Evolutionary conservation across 176 grass and related monocot species (phyloP), one percentile per base, ranked within the genome.

Genomic region (Juncus effusus): DNA sequence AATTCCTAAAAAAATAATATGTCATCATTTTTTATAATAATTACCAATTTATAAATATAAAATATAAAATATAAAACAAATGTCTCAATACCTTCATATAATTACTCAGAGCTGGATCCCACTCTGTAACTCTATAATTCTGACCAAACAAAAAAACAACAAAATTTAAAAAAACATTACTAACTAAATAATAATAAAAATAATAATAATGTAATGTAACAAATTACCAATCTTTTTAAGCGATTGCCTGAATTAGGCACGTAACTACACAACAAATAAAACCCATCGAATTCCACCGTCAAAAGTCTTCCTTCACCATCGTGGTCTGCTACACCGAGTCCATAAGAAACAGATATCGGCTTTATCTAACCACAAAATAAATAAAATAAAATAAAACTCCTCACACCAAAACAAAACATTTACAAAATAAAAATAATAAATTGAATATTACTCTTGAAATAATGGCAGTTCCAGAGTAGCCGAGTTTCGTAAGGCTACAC

Each of bases 381-480:
- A 74, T 62, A 83, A 6, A 47, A 6, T 47, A 47, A 47, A 47
- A 47, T 47, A 2, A 47, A 47, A n/a, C n/a, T n/a, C n/a, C n/a
- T n/a, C 9, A 47, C 28, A 1, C 19, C 19, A 28, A 28, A 28
- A 28, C 0, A 1, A 0, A 28, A 28, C 19, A 28, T 1, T 28
- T 1, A 1, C 19, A 28, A 69, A 41, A 5, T 47, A 5, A 47
- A 1, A 47, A 47, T 47, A 6, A 47, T 9, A 47, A 47, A 47
- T 1, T 6, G 0, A 47, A 47, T 9, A 5, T 58, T 72, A 72
- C 69, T 44, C 69, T 51, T 79, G 93, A 97, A 84, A 97, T 86
- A 81, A 97, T 91, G 16, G 93, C 88, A 79, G 88, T 83, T 7
- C 93, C 93, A 10, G 88, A 97, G 77, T 97, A 97, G 13, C 93